Evolutionary conservation across 2,329 filamentous ascomycete genomes (phyloP).

Genomic region (Venturia oleaginea): DNA sequence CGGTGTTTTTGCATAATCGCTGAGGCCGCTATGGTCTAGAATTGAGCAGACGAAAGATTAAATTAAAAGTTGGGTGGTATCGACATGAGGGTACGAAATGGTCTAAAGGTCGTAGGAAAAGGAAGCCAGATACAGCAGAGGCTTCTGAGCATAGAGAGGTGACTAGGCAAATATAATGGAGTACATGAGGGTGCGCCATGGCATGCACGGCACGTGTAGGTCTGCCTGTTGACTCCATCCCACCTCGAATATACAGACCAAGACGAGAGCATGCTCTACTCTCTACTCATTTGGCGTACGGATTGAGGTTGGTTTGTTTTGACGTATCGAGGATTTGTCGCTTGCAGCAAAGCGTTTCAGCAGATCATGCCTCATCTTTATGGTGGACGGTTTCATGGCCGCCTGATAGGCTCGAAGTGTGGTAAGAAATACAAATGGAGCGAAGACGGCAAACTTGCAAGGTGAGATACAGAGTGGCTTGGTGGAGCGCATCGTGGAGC

Average conservation of each 20-base stretch:
- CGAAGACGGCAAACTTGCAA: background rate
- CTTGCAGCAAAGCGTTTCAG: background rate
- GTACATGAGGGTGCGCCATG: background rate
- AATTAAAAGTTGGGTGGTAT: background rate
- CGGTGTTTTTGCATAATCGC: background rate
- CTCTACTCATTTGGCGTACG: slow-evolving; percentile 2
- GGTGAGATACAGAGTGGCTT: background rate
- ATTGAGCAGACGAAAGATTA: background rate
- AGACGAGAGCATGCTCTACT: background rate
- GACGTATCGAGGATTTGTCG: slow-evolving; percentile 3
- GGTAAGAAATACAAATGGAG: slow-evolving; percentile 1
- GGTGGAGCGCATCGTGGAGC: background rate
- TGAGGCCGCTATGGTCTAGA: background rate
- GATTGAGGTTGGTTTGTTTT: slow-evolving; percentile 9
- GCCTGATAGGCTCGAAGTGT: background rate
- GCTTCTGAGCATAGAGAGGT: background rate
- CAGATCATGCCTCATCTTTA: slow-evolving; percentile 5
- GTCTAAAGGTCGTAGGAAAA: background rate
- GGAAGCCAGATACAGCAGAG: background rate
- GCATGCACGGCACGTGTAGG: background rate
- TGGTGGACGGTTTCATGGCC: background rate
- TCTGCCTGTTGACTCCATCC: background rate
- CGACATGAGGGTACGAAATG: background rate
- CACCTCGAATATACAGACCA: slow-evolving; percentile 4
- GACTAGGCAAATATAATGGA: slow-evolving; percentile 3